Base-by-base conservation (phyloP, 768 basidiomycete species). In the Auricularia heimuer region DNA sequence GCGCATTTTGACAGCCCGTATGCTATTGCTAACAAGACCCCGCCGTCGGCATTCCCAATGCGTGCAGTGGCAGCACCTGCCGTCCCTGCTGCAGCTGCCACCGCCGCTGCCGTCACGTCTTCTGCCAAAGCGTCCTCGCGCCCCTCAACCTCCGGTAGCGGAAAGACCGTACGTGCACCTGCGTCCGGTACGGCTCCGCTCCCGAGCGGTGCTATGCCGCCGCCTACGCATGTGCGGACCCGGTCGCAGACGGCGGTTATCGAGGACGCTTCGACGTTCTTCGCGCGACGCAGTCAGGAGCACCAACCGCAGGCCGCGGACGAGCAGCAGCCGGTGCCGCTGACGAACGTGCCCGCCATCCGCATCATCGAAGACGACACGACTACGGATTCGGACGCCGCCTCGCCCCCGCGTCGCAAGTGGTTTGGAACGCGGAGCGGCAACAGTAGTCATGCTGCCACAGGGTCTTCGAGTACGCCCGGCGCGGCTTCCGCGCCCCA, bases 1-100 rank as follows among this genome's bases (percentile, higher is more conserved):
- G 90, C 95, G 1, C 88, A 94, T 70, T 90, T 87, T 62, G 88
- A 93, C 64, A 78, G 87, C 8, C 94, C 94, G 0, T 97, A 94
- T 73, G 87, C 91, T 0, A 90, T 92, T 63, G 76, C 82, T 12
- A 74, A 79, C 16, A 70, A 72, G 1, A 75, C 76, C 51, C 62
- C 65, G 36, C 54, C 68, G 2, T 62, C 42, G 7, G 76, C 71
- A 14, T 82, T 81, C 1, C 87, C 87, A 21, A 86, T 83, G 2
- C 80, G 86, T 64, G 83, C 88, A 77, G 62, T 79, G 80, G 21
- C 80, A 79, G 34, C 69, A 70, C 61, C 78, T 36, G 61, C 62
- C 11, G 37, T 69, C 39, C 74, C 72, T 36, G 66, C 70, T 42
- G 71, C 21, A 4, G 47, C 47, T 16, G 58, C 64, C 21, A 18